These are phyloP conservation scores for Talaromyces ruber DNA, from an alignment of 495 filamentous ascomycete genomes.

Conservation along the genomic window DNA sequence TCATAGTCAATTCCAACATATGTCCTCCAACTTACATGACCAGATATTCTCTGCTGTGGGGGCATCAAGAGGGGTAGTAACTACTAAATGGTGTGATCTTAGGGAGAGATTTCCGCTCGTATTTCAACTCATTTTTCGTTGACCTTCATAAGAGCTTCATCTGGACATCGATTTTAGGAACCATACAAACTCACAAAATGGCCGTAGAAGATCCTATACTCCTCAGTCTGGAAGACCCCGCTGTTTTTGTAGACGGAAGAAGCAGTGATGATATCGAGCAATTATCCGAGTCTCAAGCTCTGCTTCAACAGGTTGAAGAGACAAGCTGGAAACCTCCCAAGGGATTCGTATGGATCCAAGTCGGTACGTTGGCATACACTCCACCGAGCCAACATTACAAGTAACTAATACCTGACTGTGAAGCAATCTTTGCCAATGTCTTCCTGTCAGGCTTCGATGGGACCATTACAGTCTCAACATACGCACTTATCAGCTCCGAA, in stretches of 20 bases:
- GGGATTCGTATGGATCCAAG: slow-evolving; percentile 37
- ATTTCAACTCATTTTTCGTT: not conserved
- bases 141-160: not conserved
- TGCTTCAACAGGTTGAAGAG: slow-evolving; percentile 23
- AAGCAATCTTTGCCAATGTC: slow-evolving; percentile 52
- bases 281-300: slow-evolving; percentile 24
- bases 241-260: not conserved
- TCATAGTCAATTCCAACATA: not conserved
- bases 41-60: not conserved
- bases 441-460: slow-evolving; percentile 59
- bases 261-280: slow-evolving; percentile 1
- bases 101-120: not conserved
- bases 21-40: not conserved
- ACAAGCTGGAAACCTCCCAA: slow-evolving; percentile 27
- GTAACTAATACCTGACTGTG: slow-evolving; percentile 10
- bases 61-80: not conserved
- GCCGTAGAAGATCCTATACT: not conserved
- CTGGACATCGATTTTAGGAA: not conserved
- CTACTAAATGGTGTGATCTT: not conserved
- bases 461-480: slow-evolving; percentile 58
- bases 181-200: not conserved
- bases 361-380: slow-evolving; percentile 21
- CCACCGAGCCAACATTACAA: not conserved
- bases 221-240: not conserved
- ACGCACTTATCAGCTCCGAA: slow-evolving; percentile 60